Percentiles rank a stretch among this genome's conserved stretches.
Conservation (phyloP, 371 early-diverging fungal genomes). For the Rhizopus delemar region DNA sequence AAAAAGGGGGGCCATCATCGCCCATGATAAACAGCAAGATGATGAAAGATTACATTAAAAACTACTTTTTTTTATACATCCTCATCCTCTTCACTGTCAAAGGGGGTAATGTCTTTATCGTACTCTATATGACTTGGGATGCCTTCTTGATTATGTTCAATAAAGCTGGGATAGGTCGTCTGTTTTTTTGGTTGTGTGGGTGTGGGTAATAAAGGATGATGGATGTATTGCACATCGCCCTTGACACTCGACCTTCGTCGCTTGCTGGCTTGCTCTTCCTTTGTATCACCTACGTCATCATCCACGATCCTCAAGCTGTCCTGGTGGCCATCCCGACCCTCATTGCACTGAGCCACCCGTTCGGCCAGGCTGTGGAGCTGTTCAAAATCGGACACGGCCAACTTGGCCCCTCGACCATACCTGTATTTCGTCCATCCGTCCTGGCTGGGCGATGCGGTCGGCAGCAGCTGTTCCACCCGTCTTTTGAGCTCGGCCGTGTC, state of each 20-base stretch:
- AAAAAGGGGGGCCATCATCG: no score
- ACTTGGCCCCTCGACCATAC: not conserved
- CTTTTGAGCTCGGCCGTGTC: conserved; percentile 21
- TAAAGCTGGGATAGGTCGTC: conserved; percentile 15
- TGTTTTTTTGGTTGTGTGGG: not conserved
- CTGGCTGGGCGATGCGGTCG: not conserved
- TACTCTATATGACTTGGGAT: conserved; percentile 3
- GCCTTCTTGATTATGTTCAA: conserved; percentile 8
- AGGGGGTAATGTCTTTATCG: conserved; percentile 24
- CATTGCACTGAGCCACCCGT: not conserved
- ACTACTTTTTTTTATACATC: conserved; percentile 25
- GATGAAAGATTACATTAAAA: conserved; percentile 2
- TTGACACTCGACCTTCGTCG: not conserved
- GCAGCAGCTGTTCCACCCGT: conserved; percentile 23
- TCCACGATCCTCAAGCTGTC: conserved; percentile 12
- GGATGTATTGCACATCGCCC: conserved; percentile 17
- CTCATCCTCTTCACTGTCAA: conserved; percentile 24
- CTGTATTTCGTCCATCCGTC: not conserved
- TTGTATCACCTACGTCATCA: not conserved
- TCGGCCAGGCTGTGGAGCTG: conserved; percentile 12
- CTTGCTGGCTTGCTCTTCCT: not conserved
- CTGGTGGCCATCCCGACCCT: not conserved
- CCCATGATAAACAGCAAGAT: no score
- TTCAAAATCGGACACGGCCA: not conserved
- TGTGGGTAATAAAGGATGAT: not conserved